Conservation (phyloP, 164 flowering plant genomes). For the Litsea cubeba region DNA sequence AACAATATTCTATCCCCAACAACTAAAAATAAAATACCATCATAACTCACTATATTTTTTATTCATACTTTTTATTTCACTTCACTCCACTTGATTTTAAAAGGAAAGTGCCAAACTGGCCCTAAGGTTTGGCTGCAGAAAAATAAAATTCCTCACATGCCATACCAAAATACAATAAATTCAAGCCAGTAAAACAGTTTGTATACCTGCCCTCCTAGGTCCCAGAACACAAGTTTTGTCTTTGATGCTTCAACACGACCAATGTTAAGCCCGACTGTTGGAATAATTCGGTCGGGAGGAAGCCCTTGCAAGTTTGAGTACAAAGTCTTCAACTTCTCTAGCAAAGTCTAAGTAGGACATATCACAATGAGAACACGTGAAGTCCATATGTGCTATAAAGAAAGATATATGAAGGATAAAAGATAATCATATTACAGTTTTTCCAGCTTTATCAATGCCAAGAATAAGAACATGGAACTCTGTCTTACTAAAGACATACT, state of each 20-base stretch:
- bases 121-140: neutral
- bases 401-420: neutral
- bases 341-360: constrained; percentile 54
- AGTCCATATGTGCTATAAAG: neutral
- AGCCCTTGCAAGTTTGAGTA: constrained; percentile 89
- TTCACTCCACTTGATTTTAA: too few relatives aligned
- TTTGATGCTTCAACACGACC: constrained; percentile 85
- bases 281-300: constrained; percentile 94
- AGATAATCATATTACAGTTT: constrained; percentile 58
- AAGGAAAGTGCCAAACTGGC: too few relatives aligned
- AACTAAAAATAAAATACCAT: too few relatives aligned
- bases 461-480: constrained; percentile 97
- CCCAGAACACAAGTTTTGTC: constrained; percentile 93
- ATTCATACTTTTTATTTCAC: too few relatives aligned
- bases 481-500: constrained; percentile 76
- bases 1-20: too few relatives aligned
- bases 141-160: neutral
- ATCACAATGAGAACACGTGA: constrained; percentile 1
- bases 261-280: constrained; percentile 96
- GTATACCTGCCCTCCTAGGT: constrained; percentile 95
- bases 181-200: neutral
- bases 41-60: too few relatives aligned
- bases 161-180: neutral
- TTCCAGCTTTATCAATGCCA: constrained; percentile 96
- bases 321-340: constrained; percentile 81